A percentile compares a stretch with the other conserved stretches of the same genome.
Conservation (phyloP, 768 basidiomycete genomes). For the Termitomyces sp. region DNA sequence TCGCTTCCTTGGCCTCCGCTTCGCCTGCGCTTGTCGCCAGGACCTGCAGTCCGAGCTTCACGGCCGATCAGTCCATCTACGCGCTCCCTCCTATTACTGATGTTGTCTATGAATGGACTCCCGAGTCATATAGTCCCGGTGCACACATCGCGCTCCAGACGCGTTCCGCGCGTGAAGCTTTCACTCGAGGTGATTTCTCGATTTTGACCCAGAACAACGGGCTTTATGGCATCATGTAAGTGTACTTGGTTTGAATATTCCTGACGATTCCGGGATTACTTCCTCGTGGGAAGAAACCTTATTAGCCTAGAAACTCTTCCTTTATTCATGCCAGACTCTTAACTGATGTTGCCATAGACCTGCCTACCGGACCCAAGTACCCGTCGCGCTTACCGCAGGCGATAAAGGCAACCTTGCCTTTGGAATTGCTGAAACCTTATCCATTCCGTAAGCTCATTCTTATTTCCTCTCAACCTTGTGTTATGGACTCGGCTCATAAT, state of each 20-base stretch:
- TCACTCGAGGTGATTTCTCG: slow-evolving; percentile 5
- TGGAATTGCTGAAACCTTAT: not conserved
- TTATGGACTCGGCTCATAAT: not conserved
- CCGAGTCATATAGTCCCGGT: slow-evolving; percentile 4
- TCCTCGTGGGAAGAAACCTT: not conserved
- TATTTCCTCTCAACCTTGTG: not conserved
- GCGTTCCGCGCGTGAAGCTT: slow-evolving; percentile 1
- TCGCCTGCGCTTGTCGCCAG: slow-evolving; percentile 16
- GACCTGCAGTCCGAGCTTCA: slow-evolving; percentile 9
- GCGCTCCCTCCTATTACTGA: slow-evolving; percentile 7
- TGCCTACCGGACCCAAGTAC: not conserved
- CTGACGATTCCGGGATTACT: not conserved
- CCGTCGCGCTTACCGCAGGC: slow-evolving; percentile 10
- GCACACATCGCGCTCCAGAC: slow-evolving; percentile 5
- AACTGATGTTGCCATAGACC: not conserved
- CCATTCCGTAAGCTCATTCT: slow-evolving; percentile 3
- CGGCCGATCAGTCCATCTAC: slow-evolving; percentile 12
- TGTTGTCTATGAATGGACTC: slow-evolving; percentile 9
- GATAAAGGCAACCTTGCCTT: slow-evolving; percentile 3
- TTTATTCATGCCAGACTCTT: not conserved
- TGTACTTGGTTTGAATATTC: not conserved
- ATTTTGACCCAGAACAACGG: slow-evolving; percentile 11
- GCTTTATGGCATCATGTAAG: slow-evolving; percentile 12
- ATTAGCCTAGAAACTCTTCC: not conserved
- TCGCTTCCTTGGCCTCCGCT: slow-evolving; percentile 19